Percentiles rank a stretch among this genome's conserved stretches.
These are phyloP conservation scores for Crithidia brevicula DNA, from an alignment of 208 protist genomes.

Conservation along the genomic window DNA sequence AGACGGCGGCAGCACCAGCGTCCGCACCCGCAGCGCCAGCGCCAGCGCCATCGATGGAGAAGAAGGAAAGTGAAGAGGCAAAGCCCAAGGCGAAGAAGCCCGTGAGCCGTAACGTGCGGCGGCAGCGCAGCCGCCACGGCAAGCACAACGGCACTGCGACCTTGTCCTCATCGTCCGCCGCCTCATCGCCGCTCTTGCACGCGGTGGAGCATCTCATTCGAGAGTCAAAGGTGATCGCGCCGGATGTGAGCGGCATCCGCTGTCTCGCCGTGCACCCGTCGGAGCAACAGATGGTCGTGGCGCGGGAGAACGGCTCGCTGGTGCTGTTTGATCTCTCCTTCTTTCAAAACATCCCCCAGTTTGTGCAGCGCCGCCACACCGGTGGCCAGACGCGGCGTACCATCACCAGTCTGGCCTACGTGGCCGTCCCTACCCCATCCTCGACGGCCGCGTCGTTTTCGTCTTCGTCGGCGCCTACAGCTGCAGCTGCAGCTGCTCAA, in stretches of 20 bases:
- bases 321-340: conserved; percentile 64
- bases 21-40: neutral
- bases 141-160: neutral
- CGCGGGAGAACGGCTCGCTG: conserved; percentile 84
- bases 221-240: conserved; percentile 80
- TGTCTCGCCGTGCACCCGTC: conserved; percentile 59
- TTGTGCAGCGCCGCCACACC: conserved; percentile 73
- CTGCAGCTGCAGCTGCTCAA: neutral
- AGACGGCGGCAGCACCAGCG: neutral
- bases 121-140: conserved; percentile 9
- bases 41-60: neutral
- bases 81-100: neutral
- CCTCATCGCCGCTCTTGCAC: conserved; percentile 1
- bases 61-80: neutral
- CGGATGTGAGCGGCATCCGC: conserved; percentile 79
- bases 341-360: conserved; percentile 86
- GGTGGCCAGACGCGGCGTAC: conserved; percentile 72
- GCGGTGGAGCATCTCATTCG: conserved; percentile 44
- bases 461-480: neutral
- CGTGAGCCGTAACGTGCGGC: conserved; percentile 15
- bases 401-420: conserved; percentile 70
- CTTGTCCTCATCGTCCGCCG: too few relatives aligned
- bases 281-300: conserved; percentile 68
- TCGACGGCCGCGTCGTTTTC: neutral
- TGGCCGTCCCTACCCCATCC: conserved; percentile 20